Evolutionary conservation across 2,329 filamentous ascomycete genomes (phyloP), one percentile per base, ranked within the genome.

Genomic region (Penicillium frequentans): DNA sequence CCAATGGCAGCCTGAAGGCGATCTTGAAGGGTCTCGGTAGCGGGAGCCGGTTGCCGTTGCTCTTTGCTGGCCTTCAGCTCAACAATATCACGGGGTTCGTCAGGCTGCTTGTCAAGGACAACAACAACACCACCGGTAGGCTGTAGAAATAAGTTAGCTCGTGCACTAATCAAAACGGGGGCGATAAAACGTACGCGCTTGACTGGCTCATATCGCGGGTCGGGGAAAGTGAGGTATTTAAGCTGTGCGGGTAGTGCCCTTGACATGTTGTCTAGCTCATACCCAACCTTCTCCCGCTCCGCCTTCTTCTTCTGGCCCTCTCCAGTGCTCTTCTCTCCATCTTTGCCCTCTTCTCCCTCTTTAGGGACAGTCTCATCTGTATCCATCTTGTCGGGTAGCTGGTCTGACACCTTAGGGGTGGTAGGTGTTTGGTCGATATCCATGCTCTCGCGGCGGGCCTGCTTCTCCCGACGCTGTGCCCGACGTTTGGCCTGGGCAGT

Each of bases 221-320:
- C 85, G 49, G 91, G 86, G 82, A 99, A 96, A 75, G 87, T 96
- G 70, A 99, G 91, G 75, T 93, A 97, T 81, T 96, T 96, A 70
- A 98, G 85, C 79, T 99, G 95, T 47, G 86, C 86, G 1, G 93
- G 95, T 48, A 99, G 85, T 35, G 99, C 92, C 67, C 95, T 86
- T 54, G 90, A 96, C 91, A 99, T 96, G 81, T 99, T 99, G 72
- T 95, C 90, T 60, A 99, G 84, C 63, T 97, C 92, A 73, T 95
- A 97, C 65, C 95, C 95, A 57, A 96, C 85, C 84, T 96, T 98
- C 80, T 99, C 95, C 81, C 95, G 96, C 77, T 97, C 92, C 0
- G 82, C 80, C 82, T 95, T 96, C 84, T 96, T 96, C 84, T 93
- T 96, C 37, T 82, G 78, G 14, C 88, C 85, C 39, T 82, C 82